Evolutionary conservation across 495 filamentous ascomycete genomes (phyloP).

Genomic region (Penicillium alfredii): DNA sequence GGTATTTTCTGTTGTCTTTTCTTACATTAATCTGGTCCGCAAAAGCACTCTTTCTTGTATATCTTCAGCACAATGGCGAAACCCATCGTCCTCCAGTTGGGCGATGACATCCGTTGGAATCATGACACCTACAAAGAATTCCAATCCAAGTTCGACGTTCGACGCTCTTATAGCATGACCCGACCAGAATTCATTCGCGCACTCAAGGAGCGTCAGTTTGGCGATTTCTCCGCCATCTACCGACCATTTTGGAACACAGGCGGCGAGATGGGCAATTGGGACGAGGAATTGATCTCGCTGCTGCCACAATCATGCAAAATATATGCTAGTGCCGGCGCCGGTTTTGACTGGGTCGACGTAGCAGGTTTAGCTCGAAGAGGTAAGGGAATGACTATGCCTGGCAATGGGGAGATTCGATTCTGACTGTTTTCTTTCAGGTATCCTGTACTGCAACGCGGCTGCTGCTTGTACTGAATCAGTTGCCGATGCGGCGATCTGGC

Average conservation of each 20-base stretch:
- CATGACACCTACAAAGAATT: slow-evolving; percentile 52
- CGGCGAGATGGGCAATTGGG: slow-evolving; percentile 74
- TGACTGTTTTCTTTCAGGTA: slow-evolving; percentile 37
- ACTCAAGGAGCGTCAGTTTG: slow-evolving; percentile 58
- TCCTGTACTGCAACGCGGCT: slow-evolving; percentile 67
- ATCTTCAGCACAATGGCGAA: slow-evolving; percentile 30
- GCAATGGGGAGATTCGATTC: neutral
- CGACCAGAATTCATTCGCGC: slow-evolving; percentile 56
- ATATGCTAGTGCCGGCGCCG: slow-evolving; percentile 67
- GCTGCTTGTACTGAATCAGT: slow-evolving; percentile 64
- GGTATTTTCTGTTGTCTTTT: no score
- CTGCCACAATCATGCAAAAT: slow-evolving; percentile 60
- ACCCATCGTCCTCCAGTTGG: slow-evolving; percentile 57
- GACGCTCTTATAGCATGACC: slow-evolving; percentile 45
- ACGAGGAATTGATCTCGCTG: slow-evolving; percentile 59
- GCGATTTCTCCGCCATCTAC: slow-evolving; percentile 67
- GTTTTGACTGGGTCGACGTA: slow-evolving; percentile 73
- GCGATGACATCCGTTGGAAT: slow-evolving; percentile 64
- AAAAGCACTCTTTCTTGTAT: no score
- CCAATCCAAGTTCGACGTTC: slow-evolving; percentile 45
- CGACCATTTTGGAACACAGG: slow-evolving; percentile 76
- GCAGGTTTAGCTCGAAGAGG: slow-evolving; percentile 60
- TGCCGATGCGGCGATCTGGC: slow-evolving; percentile 51
- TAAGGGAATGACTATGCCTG: slow-evolving; percentile 24
- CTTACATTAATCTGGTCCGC: no score